Base-by-base conservation (phyloP, 768 basidiomycete genomes). In the Russula earlei region DNA sequence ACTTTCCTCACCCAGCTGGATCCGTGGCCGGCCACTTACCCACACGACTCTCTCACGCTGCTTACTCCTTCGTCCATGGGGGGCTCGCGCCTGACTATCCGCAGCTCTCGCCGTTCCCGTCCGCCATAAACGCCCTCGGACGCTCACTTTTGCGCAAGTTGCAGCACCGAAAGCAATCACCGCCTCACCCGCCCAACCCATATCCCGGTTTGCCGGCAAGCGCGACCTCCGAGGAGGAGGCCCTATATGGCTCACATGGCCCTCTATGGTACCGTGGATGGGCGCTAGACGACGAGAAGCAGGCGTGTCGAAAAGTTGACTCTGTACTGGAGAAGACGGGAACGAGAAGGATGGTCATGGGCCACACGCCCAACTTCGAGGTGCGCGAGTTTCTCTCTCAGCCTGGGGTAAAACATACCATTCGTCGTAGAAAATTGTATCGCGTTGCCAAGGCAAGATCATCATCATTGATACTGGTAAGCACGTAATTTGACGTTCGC, bases 201-300 rank as follows among this genome's bases (percentile, higher is more conserved):
- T 93, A 85, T 63, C 81, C 80, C 1, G 82, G 83, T 7, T 70
- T 95, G 14, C 93, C 93, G 5, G 44, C 63, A 64, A 81, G 73
- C 37, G 73, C 88, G 5, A 85, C 85, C 0, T 62, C 62, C 0
- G 83, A 83, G 56, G 93, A 97, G 68, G 65, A 73, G 7, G 76
- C 79, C 33, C 66, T 97, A 34, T 96, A 95, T 64, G 78, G 76
- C 22, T 65, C 76, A 1, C 81, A 90, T 41, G 95, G 95, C 0
- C 92, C 93, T 4, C 69, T 94, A 43, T 97, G 96, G 96, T 96
- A 93, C 68, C 79, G 96, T 11, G 93, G 93, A 1, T 93, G 93
- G 82, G 95, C 95, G 15, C 74, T 81, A 49, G 82, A 85, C 12
- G 69, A 72, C 24, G 90, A 94, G 49, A 78, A 78, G 54, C 73